Evolutionary conservation across 73 alveolate species (phyloP).

Genomic region (Paramecium tetraurelia): DNA sequence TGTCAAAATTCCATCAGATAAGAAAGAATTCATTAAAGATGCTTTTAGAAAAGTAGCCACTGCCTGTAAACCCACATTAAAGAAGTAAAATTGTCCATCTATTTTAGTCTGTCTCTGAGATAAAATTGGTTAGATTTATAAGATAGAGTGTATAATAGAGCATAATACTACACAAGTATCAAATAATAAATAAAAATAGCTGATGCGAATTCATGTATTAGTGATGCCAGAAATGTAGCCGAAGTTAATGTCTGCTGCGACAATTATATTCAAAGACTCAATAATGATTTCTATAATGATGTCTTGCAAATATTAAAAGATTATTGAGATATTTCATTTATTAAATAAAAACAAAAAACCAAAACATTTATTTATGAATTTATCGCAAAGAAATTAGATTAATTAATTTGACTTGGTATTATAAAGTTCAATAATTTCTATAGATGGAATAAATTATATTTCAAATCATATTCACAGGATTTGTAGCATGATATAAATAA

Average conservation of each 20-base stretch:
- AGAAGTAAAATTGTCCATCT: neutral
- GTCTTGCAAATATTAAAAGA: constrained; percentile 23
- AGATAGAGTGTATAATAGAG: constrained; percentile 46
- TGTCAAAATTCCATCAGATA: constrained; percentile 37
- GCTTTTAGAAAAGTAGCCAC: neutral
- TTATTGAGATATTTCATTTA: constrained; percentile 29
- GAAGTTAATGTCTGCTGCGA: constrained; percentile 42
- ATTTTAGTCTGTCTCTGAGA: neutral
- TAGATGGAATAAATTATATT: neutral
- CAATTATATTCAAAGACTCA: neutral
- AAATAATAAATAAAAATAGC: neutral
- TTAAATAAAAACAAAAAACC: neutral
- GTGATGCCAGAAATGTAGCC: constrained; percentile 43
- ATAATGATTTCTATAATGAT: neutral
- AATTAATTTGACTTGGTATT: neutral
- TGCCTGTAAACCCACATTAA: constrained; percentile 11
- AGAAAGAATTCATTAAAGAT: constrained; percentile 18
- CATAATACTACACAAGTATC: constrained; percentile 34
- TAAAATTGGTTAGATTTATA: constrained; percentile 5
- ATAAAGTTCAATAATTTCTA: neutral
- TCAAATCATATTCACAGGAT: neutral
- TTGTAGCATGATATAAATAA: neutral
- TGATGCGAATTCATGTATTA: constrained; percentile 41
- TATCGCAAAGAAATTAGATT: neutral
- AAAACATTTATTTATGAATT: neutral